These are phyloP conservation scores for Lentinula guzmanii DNA, from an alignment of 768 basidiomycete species.

Conservation along the genomic window DNA sequence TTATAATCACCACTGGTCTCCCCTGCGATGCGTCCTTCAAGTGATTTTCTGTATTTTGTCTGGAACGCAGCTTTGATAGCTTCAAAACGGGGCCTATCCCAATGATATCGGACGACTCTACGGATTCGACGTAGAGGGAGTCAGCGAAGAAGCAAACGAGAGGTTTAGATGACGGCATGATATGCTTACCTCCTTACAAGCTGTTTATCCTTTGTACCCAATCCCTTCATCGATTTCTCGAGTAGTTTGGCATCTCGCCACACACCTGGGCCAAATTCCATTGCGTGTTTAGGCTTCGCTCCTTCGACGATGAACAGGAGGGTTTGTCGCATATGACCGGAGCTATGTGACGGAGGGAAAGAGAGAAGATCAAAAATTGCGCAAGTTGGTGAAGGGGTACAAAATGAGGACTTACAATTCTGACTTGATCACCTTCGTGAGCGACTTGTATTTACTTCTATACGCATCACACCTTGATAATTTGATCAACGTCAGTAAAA, in stretches of 20 bases:
- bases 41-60: constrained; percentile 21
- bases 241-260: constrained; percentile 28
- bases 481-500: constrained; percentile 15
- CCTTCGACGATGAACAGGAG: constrained; percentile 25
- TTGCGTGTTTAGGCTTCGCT: constrained; percentile 21
- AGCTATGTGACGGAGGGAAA: background rate
- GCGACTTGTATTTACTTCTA: constrained; percentile 3
- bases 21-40: constrained; percentile 24
- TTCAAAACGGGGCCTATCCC: constrained; percentile 28
- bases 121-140: background rate
- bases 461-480: constrained; percentile 6
- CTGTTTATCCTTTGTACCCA: constrained; percentile 34
- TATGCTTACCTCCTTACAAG: constrained; percentile 24
- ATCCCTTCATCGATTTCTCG: constrained; percentile 27
- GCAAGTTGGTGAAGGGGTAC: too few relatives aligned
- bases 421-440: constrained; percentile 8
- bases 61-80: constrained; percentile 30
- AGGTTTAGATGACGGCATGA: constrained; percentile 9
- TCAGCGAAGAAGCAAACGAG: background rate
- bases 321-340: constrained; percentile 27
- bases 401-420: constrained; percentile 5
- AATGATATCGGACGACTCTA: constrained; percentile 17
- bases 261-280: constrained; percentile 19
- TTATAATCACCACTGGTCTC: constrained; percentile 20
- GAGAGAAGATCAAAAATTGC: background rate